These are phyloP conservation scores for Penicillium soppii DNA, from an alignment of 495 filamentous ascomycete species.

Conservation along the genomic window DNA sequence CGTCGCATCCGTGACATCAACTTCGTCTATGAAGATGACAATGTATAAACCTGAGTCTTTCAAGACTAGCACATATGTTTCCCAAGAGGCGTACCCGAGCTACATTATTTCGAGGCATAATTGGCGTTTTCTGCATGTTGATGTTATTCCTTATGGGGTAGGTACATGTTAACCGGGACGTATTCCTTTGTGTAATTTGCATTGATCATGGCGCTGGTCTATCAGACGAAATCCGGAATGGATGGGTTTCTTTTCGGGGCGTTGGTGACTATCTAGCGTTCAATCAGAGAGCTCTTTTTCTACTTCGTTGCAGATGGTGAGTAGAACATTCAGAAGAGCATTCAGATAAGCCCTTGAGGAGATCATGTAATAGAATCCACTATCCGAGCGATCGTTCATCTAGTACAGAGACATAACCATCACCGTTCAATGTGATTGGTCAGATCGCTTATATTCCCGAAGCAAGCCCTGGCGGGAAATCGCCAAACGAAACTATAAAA, in stretches of 20 bases:
- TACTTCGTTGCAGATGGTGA: not conserved
- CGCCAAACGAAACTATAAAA: not conserved
- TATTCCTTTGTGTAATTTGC: not conserved
- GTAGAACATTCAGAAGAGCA: not conserved
- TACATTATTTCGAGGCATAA: not conserved
- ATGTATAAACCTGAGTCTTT: slow-evolving; percentile 51
- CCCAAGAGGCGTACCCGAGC: too few relatives aligned
- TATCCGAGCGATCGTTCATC: not conserved
- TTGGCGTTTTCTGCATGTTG: slow-evolving; percentile 1
- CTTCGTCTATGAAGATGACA: slow-evolving; percentile 85
- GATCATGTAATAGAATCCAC: not conserved
- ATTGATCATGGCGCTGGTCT: slow-evolving; percentile 2
- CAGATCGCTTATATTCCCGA: slow-evolving; percentile 1
- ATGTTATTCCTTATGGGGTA: not conserved
- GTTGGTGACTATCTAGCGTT: not conserved
- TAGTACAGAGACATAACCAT: not conserved
- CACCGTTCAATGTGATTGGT: not conserved
- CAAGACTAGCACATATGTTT: not conserved
- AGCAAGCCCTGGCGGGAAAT: not conserved
- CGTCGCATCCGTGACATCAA: slow-evolving; percentile 79
- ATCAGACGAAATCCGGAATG: not conserved
- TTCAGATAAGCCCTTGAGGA: not conserved
- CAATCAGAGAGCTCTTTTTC: not conserved
- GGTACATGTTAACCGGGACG: not conserved
- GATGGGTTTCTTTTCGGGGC: not conserved